Evolutionary conservation across 257 asterid genomes (phyloP).

Genomic region (Nicotiana attenuata): DNA sequence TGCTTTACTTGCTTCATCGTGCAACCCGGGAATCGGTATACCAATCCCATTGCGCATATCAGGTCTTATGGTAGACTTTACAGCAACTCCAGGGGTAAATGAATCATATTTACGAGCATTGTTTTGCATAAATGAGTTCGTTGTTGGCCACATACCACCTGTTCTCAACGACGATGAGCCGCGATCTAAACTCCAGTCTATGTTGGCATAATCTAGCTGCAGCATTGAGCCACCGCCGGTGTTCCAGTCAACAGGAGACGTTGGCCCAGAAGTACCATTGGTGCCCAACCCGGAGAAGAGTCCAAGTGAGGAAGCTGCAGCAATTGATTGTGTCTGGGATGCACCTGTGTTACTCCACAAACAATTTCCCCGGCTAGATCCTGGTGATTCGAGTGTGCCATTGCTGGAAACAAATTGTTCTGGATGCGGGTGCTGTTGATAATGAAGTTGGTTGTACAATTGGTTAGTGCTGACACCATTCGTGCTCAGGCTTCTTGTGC

Average conservation of each 20-base stretch:
- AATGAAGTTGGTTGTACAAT: constrained; percentile 35
- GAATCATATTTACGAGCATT: constrained; percentile 38
- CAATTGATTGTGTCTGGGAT: constrained; percentile 36
- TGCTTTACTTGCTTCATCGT: constrained; percentile 37
- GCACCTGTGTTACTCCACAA: constrained; percentile 36
- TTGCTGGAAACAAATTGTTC: constrained; percentile 28
- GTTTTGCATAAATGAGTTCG: constrained; percentile 35
- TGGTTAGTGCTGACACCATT: constrained; percentile 28
- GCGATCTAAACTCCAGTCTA: constrained; percentile 72
- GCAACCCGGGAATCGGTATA: constrained; percentile 36
- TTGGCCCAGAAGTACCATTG: constrained; percentile 37
- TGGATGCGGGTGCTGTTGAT: constrained; percentile 39
- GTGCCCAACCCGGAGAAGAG: constrained; percentile 48
- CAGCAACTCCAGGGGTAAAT: constrained; percentile 40
- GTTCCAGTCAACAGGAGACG: constrained; percentile 55
- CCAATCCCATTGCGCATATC: constrained; percentile 36
- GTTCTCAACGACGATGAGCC: constrained; percentile 26
- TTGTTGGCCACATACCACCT: constrained; percentile 43
- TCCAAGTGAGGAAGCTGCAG: constrained; percentile 59
- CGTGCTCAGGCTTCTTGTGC: constrained; percentile 31
- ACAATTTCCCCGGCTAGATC: constrained; percentile 27
- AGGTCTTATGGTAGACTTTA: constrained; percentile 50
- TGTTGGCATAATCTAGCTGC: constrained; percentile 51
- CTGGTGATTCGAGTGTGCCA: constrained; percentile 29
- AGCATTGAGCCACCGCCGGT: constrained; percentile 35